These are phyloP conservation scores for Ustulina deusta DNA, from an alignment of 2,329 filamentous ascomycete genomes.

Conservation along the genomic window DNA sequence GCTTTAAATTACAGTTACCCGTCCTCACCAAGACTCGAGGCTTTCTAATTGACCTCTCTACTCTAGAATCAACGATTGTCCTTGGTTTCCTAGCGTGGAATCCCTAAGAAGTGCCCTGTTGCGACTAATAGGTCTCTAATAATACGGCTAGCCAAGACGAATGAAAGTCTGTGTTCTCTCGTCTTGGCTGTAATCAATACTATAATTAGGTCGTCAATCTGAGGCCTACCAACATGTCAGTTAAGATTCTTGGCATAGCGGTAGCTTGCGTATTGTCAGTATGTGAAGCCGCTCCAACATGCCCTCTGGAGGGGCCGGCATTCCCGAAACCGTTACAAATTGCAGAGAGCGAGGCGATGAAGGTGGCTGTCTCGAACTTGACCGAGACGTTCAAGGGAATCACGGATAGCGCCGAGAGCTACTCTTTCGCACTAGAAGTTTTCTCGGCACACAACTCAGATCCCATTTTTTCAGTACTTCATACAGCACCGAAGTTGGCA, in stretches of 20 bases:
- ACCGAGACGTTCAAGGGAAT: conserved; percentile 43
- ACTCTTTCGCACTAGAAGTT: conserved; percentile 55
- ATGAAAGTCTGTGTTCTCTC: not conserved
- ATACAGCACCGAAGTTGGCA: conserved; percentile 50
- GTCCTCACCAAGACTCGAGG: not conserved
- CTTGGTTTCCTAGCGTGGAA: not conserved
- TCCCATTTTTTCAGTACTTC: conserved; percentile 53
- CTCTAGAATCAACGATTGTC: not conserved
- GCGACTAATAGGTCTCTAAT: not conserved
- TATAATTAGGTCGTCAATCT: not conserved
- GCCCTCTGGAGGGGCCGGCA: conserved; percentile 47
- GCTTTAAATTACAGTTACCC: not conserved
- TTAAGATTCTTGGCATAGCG: conserved; percentile 19
- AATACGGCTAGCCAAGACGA: not conserved
- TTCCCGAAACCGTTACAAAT: conserved; percentile 46
- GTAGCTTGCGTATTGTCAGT: conserved; percentile 33
- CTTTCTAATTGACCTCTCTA: not conserved
- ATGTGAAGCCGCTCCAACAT: conserved; percentile 40
- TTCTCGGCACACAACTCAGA: conserved; percentile 52
- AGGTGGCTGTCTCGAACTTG: conserved; percentile 43
- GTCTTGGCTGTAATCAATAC: not conserved
- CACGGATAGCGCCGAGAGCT: conserved; percentile 44
- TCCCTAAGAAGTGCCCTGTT: not conserved
- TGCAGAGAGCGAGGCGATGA: conserved; percentile 41
- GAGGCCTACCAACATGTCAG: conserved; percentile 27